Percentiles rank a stretch among this genome's conserved stretches.
These are phyloP conservation scores for Wickerhamomyces sydowiorum DNA, from an alignment of 805 yeast species.

Conservation along the genomic window DNA sequence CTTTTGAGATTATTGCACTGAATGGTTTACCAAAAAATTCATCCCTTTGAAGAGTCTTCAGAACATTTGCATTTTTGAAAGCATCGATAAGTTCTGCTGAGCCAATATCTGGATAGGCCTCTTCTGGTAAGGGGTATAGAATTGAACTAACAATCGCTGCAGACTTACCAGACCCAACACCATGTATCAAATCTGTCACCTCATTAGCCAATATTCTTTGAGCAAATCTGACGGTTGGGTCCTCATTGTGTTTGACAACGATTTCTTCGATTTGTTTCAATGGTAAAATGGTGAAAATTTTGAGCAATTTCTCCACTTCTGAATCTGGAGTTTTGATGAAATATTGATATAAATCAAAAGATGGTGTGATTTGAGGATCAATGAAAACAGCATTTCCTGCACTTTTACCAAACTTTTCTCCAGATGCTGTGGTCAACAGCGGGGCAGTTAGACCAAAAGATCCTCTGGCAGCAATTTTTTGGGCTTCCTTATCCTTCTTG, in stretches of 20 bases:
- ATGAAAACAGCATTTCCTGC: conserved; percentile 96
- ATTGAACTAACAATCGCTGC: conserved; percentile 65
- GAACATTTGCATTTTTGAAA: conserved; percentile 53
- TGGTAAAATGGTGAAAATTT: conserved; percentile 77
- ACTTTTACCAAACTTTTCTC: conserved; percentile 93
- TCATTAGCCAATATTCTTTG: conserved; percentile 78
- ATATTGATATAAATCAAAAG: conserved; percentile 81
- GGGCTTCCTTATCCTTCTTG: conserved; percentile 16
- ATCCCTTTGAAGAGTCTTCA: conserved; percentile 29
- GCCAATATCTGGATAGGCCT: conserved; percentile 39
- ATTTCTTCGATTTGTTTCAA: conserved; percentile 48
- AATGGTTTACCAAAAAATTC: conserved; percentile 37
- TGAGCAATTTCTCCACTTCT: conserved; percentile 63
- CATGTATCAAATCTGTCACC: conserved; percentile 84
- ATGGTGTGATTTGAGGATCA: conserved; percentile 64
- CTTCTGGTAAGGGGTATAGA: conserved; percentile 54
- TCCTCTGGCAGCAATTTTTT: conserved; percentile 14
- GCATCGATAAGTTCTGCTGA: conserved; percentile 48
- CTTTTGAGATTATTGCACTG: conserved; percentile 44
- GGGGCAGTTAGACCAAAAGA: conserved; percentile 87
- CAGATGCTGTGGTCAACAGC: conserved; percentile 76
- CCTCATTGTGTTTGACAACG: conserved; percentile 42
- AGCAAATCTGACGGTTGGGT: conserved; percentile 64
- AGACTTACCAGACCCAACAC: conserved; percentile 64
- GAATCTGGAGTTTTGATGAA: conserved; percentile 76